phyloP scores from a whole-genome alignment of 78 protist species.

The Thecamonas trahens region DNA sequence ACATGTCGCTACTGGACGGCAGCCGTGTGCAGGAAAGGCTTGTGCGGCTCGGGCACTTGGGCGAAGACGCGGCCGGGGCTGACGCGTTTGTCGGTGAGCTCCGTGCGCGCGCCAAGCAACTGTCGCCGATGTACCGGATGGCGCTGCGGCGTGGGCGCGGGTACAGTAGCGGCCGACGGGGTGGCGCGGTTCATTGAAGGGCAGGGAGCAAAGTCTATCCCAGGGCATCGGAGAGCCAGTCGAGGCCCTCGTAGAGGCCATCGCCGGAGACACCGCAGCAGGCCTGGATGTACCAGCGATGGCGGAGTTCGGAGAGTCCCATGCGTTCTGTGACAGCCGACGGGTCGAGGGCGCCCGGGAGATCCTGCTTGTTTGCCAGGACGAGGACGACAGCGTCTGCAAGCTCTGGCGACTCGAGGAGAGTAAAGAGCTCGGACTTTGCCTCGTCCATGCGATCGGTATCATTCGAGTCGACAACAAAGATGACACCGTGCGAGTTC shows the following conservation, averaged over 20 bases:
- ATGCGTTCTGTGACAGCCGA: conserved; percentile 16
- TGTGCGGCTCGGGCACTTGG: too few species aligned
- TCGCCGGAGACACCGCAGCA: conserved; percentile 58
- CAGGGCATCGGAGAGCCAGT: conserved; percentile 47
- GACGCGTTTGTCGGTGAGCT: too few species aligned
- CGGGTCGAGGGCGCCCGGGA: conserved; percentile 16
- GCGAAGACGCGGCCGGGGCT: too few species aligned
- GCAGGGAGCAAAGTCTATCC: too few species aligned
- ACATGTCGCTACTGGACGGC: too few species aligned
- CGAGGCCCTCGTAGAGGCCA: conserved; percentile 79
- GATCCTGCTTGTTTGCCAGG: conserved; percentile 80
- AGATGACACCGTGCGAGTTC: conserved; percentile 85
- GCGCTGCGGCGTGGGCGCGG: too few species aligned
- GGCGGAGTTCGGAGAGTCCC: conserved; percentile 18
- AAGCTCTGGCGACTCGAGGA: conserved; percentile 60
- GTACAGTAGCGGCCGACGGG: too few species aligned
- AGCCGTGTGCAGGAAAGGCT: too few species aligned
- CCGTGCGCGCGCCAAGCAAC: too few species aligned
- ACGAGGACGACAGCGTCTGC: conserved; percentile 67
- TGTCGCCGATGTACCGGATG: too few species aligned
- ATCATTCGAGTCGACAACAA: conserved; percentile 92
- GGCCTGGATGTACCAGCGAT: conserved; percentile 59
- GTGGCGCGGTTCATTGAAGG: too few species aligned
- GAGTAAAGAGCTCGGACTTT: conserved; percentile 60
- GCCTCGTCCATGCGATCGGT: conserved; percentile 79